Percentiles rank a stretch among this genome's conserved stretches.
phyloP scores from a whole-genome alignment of 2,329 filamentous ascomycete genomes.

The Huntiella decipiens region DNA sequence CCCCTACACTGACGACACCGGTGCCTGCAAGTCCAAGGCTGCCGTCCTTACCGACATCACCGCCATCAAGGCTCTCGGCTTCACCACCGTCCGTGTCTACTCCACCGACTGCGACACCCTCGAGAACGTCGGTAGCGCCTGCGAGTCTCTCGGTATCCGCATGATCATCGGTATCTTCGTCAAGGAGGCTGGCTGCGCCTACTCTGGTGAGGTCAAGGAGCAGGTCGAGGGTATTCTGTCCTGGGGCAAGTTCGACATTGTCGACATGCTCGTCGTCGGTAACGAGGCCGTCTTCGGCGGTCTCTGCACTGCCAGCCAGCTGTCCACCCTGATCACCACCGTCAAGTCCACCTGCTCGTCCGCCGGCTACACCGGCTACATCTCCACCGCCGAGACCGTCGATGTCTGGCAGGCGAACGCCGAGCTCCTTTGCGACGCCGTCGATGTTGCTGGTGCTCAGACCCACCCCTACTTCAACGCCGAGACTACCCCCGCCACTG shows the following conservation, averaged over 20 bases:
- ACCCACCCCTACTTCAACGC: constrained; percentile 90
- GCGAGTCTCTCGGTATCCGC: constrained; percentile 46
- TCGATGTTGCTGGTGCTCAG: constrained; percentile 72
- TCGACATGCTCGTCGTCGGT: constrained; percentile 67
- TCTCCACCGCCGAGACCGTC: constrained; percentile 77
- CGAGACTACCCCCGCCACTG: constrained; percentile 38
- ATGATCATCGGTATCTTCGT: constrained; percentile 83
- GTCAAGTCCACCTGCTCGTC: constrained; percentile 42
- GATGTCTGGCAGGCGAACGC: constrained; percentile 52
- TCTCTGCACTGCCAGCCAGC: constrained; percentile 42
- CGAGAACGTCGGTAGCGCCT: constrained; percentile 52
- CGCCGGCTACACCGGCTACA: constrained; percentile 51
- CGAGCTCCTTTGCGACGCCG: constrained; percentile 43
- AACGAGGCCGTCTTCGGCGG: constrained; percentile 78
- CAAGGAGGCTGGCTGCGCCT: constrained; percentile 40
- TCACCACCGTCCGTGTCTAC: constrained; percentile 64
- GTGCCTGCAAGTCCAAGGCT: constrained; percentile 44
- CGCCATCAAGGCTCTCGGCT: constrained; percentile 44
- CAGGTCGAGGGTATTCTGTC: constrained; percentile 56
- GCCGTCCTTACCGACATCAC: constrained; percentile 42
- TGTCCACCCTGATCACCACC: constrained; percentile 50
- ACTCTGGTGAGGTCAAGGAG: constrained; percentile 42
- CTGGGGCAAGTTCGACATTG: constrained; percentile 57
- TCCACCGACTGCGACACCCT: constrained; percentile 79
- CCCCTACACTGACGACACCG: constrained; percentile 40